These are phyloP conservation scores for Zoysia pacifica DNA, from an alignment of 176 grass and related monocot species.

Conservation along the genomic window DNA sequence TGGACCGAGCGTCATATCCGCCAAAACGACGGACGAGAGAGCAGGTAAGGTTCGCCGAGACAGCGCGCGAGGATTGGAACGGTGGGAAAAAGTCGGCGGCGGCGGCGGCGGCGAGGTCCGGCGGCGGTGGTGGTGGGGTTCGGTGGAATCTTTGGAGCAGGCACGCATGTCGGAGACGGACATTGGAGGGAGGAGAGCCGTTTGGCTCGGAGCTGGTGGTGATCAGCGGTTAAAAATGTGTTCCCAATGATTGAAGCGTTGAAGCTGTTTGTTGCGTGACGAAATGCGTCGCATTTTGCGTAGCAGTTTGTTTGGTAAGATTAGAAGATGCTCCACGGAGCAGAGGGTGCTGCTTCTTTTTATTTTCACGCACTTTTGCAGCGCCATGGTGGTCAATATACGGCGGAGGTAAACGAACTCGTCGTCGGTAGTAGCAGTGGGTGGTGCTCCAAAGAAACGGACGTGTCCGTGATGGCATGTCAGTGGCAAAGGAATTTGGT, in stretches of 20 bases:
- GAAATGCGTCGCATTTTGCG: not conserved
- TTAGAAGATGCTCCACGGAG: too few species aligned
- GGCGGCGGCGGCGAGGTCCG: too few species aligned
- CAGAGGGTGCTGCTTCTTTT: too few species aligned
- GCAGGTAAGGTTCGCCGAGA: too few species aligned
- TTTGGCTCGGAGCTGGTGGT: not conserved
- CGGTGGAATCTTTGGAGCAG: not conserved
- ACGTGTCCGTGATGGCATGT: too few species aligned
- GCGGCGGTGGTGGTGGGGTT: too few species aligned
- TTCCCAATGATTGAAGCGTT: too few species aligned
- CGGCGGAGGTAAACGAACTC: not conserved
- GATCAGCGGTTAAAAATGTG: not conserved
- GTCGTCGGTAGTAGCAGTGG: not conserved
- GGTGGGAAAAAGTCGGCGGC: too few species aligned
- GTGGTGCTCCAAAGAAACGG: too few species aligned
- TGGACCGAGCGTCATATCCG: not conserved
- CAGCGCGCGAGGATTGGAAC: too few species aligned
- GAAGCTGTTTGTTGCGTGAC: not conserved
- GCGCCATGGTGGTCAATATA: not conserved
- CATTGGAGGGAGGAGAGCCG: not conserved
- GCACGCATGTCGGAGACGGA: not conserved
- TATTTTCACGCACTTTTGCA: not conserved
- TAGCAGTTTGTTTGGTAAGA: not conserved
- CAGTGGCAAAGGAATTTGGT: too few species aligned
- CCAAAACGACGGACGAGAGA: slow-evolving; percentile 14